Evolutionary conservation across 2,329 filamentous ascomycete genomes (phyloP).

Genomic region (Fusarium compactum): DNA sequence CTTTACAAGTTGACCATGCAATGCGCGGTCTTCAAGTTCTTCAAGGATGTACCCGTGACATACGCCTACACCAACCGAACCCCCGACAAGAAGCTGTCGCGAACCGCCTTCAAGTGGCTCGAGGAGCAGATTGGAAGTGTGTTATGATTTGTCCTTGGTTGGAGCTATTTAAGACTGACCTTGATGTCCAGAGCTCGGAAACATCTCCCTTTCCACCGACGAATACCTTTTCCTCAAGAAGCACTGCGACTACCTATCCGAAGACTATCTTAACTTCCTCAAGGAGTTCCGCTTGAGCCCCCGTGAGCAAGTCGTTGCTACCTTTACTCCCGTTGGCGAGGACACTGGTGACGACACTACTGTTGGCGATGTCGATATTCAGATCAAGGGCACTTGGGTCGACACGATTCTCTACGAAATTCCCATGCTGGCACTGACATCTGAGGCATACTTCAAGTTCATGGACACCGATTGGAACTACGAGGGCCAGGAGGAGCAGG

Average conservation of each 20-base stretch:
- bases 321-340: conserved; percentile 68
- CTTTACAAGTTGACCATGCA: conserved; percentile 99
- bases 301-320: conserved; percentile 79
- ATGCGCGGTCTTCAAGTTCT: conserved; percentile 94
- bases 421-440: conserved; percentile 89
- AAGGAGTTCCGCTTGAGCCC: conserved; percentile 85
- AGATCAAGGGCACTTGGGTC: conserved; percentile 86
- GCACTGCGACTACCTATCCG: conserved; percentile 83
- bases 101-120: conserved; percentile 87
- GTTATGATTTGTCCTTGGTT: conserved; percentile 44
- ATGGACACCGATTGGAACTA: conserved; percentile 94
- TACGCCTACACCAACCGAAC: conserved; percentile 97
- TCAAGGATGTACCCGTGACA: conserved; percentile 82
- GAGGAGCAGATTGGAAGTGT: conserved; percentile 82
- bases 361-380: conserved; percentile 80
- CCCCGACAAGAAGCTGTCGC: conserved; percentile 89
- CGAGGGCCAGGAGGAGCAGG: conserved; percentile 85
- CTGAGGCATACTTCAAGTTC: conserved; percentile 97
- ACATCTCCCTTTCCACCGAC: conserved; percentile 81
- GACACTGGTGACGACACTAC: conserved; percentile 74
- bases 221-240: conserved; percentile 83
- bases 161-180: conserved; percentile 43
- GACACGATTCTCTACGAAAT: conserved; percentile 99
- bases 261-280: conserved; percentile 84
- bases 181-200: conserved; percentile 75